Conservation (phyloP, 1,139 yeast species). For the Nakaseomyces uthaithaninus region DNA sequence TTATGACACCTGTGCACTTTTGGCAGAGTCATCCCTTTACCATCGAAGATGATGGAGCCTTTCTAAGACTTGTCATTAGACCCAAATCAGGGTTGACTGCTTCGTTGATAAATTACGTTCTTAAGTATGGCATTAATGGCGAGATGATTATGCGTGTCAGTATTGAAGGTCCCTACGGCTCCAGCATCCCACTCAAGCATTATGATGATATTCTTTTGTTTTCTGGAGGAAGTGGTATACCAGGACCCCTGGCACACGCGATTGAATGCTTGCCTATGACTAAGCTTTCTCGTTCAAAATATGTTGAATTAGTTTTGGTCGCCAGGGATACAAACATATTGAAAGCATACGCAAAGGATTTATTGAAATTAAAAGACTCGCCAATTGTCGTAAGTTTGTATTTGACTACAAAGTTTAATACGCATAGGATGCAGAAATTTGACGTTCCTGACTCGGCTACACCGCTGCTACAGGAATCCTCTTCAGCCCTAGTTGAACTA, state of each 20-base stretch:
- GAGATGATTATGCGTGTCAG: slow-evolving; percentile 33
- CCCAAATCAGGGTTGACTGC: slow-evolving; percentile 42
- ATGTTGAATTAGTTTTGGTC: slow-evolving; percentile 4
- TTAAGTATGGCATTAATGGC: slow-evolving; percentile 14
- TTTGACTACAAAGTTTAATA: slow-evolving; percentile 4
- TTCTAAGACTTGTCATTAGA: slow-evolving; percentile 39
- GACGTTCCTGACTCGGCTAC: slow-evolving; percentile 5
- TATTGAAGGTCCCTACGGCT: slow-evolving; percentile 62
- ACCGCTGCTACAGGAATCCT: slow-evolving; percentile 4
- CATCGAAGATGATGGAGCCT: slow-evolving; percentile 35
- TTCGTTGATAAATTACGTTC: slow-evolving; percentile 30
- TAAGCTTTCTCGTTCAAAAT: slow-evolving; percentile 9
- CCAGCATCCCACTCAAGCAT: slow-evolving; percentile 42
- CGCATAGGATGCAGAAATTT: slow-evolving; percentile 5
- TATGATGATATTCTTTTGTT: slow-evolving; percentile 49
- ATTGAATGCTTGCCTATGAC: slow-evolving; percentile 17
- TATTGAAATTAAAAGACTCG: slow-evolving; percentile 2
- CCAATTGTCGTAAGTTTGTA: background rate
- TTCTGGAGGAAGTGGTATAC: slow-evolving; percentile 72
- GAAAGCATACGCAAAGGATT: slow-evolving; percentile 7
- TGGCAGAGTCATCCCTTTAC: slow-evolving; percentile 76
- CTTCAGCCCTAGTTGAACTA: background rate
- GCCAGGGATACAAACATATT: slow-evolving; percentile 7
- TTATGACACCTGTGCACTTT: slow-evolving; percentile 35
- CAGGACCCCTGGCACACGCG: slow-evolving; percentile 42